Evolutionary conservation across 768 basidiomycete genomes (phyloP).

Genomic region (Udeniomyces megalosporus): DNA sequence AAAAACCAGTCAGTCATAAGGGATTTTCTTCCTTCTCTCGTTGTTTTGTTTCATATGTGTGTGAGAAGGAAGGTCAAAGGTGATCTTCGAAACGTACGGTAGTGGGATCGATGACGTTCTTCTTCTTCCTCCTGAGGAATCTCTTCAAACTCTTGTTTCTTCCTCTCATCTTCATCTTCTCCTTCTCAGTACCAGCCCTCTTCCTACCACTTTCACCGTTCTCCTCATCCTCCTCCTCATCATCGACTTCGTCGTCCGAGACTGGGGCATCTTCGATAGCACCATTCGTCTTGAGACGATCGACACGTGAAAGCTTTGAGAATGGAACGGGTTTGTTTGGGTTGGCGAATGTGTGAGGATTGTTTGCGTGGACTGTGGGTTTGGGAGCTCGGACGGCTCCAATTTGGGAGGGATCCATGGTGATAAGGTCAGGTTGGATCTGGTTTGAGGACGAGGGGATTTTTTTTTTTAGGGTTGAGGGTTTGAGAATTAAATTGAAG

Average conservation of each 20-base stretch:
- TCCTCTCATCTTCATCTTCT: constrained; percentile 67
- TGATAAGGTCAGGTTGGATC: constrained; percentile 86
- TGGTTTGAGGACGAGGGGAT: too few relatives aligned
- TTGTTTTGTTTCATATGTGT: too few relatives aligned
- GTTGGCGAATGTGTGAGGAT: neutral
- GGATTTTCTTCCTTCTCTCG: too few relatives aligned
- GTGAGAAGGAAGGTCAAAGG: neutral
- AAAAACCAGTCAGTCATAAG: neutral
- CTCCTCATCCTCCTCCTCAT: constrained; percentile 29
- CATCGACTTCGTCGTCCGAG: constrained; percentile 35
- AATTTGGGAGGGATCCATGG: constrained; percentile 35
- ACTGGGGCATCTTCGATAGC: constrained; percentile 33
- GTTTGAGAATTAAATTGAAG: too few relatives aligned
- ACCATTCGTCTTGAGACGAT: constrained; percentile 55
- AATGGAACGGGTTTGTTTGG: constrained; percentile 46
- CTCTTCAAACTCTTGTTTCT: constrained; percentile 67
- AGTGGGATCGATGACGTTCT: constrained; percentile 77
- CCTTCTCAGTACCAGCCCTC: constrained; percentile 32
- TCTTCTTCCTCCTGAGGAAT: constrained; percentile 71
- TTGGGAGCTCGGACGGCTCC: constrained; percentile 17
- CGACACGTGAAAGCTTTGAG: constrained; percentile 58
- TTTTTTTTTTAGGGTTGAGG: too few relatives aligned
- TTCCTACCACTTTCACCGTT: constrained; percentile 27
- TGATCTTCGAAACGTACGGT: constrained; percentile 33
- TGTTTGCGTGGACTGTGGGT: too few relatives aligned